Conservation (phyloP, 2,329 filamentous ascomycete species). For the Epicoccum nigrum region DNA sequence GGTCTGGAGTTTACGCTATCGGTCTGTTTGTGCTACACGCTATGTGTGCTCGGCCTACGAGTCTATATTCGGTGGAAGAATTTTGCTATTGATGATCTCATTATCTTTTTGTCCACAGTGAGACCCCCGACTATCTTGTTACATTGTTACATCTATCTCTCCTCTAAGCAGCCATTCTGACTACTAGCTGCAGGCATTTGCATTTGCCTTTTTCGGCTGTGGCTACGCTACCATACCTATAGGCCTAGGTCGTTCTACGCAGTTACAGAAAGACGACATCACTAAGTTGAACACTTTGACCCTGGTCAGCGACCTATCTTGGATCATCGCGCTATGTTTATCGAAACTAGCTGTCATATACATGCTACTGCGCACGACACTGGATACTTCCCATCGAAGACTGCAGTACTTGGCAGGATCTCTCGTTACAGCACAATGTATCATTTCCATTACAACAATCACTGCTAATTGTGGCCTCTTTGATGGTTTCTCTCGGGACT, state of each 20-base stretch:
- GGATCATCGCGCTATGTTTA: conserved; percentile 21
- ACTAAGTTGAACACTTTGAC: conserved; percentile 5
- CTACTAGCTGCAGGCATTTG: neutral
- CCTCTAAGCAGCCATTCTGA: neutral
- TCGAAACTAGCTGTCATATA: conserved; percentile 21
- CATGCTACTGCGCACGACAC: conserved; percentile 22
- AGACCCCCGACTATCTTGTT: neutral
- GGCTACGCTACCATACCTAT: conserved; percentile 5
- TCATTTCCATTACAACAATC: conserved; percentile 18
- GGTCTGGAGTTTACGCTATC: conserved; percentile 14
- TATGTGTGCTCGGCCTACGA: conserved; percentile 17
- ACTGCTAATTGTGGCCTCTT: conserved; percentile 14
- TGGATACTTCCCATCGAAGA: conserved; percentile 12
- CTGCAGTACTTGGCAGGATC: conserved; percentile 14
- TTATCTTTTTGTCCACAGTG: conserved; percentile 15
- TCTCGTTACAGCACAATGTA: conserved; percentile 16
- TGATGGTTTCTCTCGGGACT: conserved; percentile 2
- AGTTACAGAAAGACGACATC: neutral
- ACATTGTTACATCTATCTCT: too few relatives aligned
- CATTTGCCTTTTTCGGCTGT: conserved; percentile 17
- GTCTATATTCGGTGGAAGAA: conserved; percentile 17
- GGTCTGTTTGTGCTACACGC: conserved; percentile 20
- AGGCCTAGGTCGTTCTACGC: conserved; percentile 12
- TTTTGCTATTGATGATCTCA: conserved; percentile 13
- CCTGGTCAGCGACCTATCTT: conserved; percentile 19